phyloP scores from a whole-genome alignment of 805 yeast species.

The Spencermartinsiella europaea region DNA sequence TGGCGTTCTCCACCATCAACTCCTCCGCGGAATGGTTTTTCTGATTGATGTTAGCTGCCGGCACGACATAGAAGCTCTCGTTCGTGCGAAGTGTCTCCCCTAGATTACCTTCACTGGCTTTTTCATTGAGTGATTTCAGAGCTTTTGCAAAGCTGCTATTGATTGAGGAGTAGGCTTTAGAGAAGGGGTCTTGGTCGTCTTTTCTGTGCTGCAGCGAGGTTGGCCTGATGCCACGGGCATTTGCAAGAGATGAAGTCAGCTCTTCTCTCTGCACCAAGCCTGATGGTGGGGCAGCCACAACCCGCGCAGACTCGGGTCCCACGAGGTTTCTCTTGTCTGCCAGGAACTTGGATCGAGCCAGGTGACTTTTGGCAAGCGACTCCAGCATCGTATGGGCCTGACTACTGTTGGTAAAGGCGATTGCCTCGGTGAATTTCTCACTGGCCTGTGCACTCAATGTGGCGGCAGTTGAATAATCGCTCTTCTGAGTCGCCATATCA shows the following conservation, averaged over 20 bases:
- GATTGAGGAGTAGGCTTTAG: conserved; percentile 20
- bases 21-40: conserved; percentile 30
- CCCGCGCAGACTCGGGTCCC: conserved; percentile 8
- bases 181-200: conserved; percentile 24
- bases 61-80: conserved; percentile 34
- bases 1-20: conserved; percentile 30
- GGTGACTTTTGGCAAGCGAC: conserved; percentile 30
- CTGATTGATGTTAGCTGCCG: conserved; percentile 18
- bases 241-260: conserved; percentile 23
- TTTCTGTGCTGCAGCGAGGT: conserved; percentile 5
- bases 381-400: conserved; percentile 29
- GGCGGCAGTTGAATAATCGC: conserved; percentile 41
- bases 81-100: conserved; percentile 2
- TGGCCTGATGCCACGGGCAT: conserved; percentile 24
- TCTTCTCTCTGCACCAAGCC: conserved; percentile 9
- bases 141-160: conserved; percentile 16
- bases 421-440: conserved; percentile 29
- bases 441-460: conserved; percentile 37
- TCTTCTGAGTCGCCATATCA: conserved; percentile 42
- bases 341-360: conserved; percentile 31
- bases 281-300: conserved; percentile 5
- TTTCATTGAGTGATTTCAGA: conserved; percentile 16
- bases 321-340: conserved; percentile 9
- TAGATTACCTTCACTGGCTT: conserved; percentile 13
- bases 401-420: conserved; percentile 20